These are phyloP conservation scores for Penicillium turbatum DNA, from an alignment of 495 filamentous ascomycete species.

Conservation along the genomic window DNA sequence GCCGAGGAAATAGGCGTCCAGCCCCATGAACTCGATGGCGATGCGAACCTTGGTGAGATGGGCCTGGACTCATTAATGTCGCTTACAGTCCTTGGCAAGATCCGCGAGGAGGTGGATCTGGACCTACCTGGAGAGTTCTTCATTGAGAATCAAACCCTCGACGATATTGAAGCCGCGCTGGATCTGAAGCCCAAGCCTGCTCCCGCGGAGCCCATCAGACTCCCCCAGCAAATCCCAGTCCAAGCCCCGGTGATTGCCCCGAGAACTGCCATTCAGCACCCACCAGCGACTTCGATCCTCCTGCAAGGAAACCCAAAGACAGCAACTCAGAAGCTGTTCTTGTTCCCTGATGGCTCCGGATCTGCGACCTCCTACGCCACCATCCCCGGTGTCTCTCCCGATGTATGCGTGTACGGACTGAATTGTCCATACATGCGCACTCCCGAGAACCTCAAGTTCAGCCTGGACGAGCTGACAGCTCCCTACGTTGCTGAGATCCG, in stretches of 20 bases:
- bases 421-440: constrained; percentile 66
- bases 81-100: constrained; percentile 44
- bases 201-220: constrained; percentile 19
- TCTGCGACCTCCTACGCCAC: constrained; percentile 58
- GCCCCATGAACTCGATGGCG: constrained; percentile 53
- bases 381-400: constrained; percentile 51
- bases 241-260: constrained; percentile 16
- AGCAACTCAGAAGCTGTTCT: constrained; percentile 40
- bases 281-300: constrained; percentile 47
- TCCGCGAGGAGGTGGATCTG: constrained; percentile 52
- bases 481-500: constrained; percentile 63
- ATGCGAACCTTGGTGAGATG: constrained; percentile 43
- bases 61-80: constrained; percentile 54
- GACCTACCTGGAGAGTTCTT: constrained; percentile 55
- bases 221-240: constrained; percentile 18
- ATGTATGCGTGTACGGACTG: constrained; percentile 56
- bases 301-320: constrained; percentile 47
- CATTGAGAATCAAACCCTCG: constrained; percentile 56
- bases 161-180: constrained; percentile 47
- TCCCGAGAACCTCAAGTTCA: constrained; percentile 51
- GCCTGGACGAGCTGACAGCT: constrained; percentile 52
- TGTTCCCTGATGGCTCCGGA: constrained; percentile 50
- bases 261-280: constrained; percentile 26
- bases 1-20: constrained; percentile 65
- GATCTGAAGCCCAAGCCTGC: constrained; percentile 36